A percentile compares a stretch with the other conserved stretches of the same genome.
These are phyloP conservation scores for Tricholoma hemisulphureum DNA, from an alignment of 768 basidiomycete genomes.

Conservation along the genomic window DNA sequence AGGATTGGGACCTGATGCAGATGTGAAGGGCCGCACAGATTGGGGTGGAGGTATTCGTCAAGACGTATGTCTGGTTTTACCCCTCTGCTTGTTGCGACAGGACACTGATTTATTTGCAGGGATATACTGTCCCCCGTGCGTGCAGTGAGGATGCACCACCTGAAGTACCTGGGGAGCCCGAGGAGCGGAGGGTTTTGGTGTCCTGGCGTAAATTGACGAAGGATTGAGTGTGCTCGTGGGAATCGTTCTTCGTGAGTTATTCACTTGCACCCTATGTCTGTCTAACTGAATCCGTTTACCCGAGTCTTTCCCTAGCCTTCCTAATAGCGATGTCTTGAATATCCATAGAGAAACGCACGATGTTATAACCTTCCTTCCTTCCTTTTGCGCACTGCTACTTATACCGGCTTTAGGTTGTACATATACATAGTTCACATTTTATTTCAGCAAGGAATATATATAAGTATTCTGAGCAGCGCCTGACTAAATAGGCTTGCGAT, in stretches of 20 bases:
- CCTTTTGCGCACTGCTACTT: neutral
- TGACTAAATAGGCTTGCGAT: too few relatives aligned
- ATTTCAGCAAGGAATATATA: neutral
- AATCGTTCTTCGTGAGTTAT: neutral
- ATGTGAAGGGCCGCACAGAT: constrained; percentile 71
- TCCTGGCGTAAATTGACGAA: neutral
- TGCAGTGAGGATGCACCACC: constrained; percentile 16
- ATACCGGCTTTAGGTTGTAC: neutral
- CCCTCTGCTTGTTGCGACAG: neutral
- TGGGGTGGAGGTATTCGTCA: constrained; percentile 91
- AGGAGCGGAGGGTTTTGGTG: neutral
- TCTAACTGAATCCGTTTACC: too few relatives aligned
- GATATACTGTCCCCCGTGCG: constrained; percentile 26
- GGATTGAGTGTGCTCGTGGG: neutral
- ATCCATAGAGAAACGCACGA: neutral
- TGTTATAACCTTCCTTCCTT: neutral
- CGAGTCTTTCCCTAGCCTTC: neutral
- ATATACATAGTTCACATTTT: neutral
- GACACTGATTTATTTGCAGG: constrained; percentile 14
- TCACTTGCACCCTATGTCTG: too few relatives aligned
- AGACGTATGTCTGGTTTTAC: constrained; percentile 42
- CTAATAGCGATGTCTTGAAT: neutral
- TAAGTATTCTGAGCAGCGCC: too few relatives aligned
- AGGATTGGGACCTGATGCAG: constrained; percentile 79
- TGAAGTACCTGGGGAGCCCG: neutral